Evolutionary conservation across 495 filamentous ascomycete genomes (phyloP), one percentile per base, ranked within the genome.

Genomic region (Hypoxylon fragiforme): DNA sequence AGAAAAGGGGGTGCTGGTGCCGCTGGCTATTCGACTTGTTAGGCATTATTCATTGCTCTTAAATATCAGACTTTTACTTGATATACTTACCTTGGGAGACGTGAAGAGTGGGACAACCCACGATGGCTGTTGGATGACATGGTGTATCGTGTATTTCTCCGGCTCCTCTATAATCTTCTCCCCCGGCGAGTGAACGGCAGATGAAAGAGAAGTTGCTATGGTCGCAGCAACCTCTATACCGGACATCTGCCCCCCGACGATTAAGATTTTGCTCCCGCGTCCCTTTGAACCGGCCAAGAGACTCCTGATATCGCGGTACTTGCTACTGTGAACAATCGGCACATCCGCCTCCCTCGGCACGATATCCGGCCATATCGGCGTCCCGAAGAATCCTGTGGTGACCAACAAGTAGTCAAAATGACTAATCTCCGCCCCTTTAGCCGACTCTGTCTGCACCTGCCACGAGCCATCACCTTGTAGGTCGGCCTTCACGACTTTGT

Each of bases 231-330:
- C 82, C 72, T 95, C 91, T 7, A 84, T 79, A 0, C 89, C 89
- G 13, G 88, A 92, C 80, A 95, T 90, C 48, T 88, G 87, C 1
- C 90, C 90, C 3, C 91, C 91, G 7, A 92, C 77, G 11, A 96
- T 79, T 2, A 92, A 77, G 40, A 95, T 81, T 59, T 86, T 88
- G n/a, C 80, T 76, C 0, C 67, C 67, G 12, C 57, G 68, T 0
- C 54, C 54, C 8, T n/a, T 35, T 14, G 57, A 40, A 0, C 54
- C 68, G 3, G 54, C 54, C 11, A 78, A 15, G 36, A 81, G 45
- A 32, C 51, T 51, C 49, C 73, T 45, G 22, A 78, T 60, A 59
- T 75, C 58, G 18, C 72, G 65, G 26, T 81, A 81, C 36, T 68
- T 56, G 41, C 87, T 88, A 60, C 82, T 91, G 51, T 90, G 88